phyloP scores from a whole-genome alignment of 2,329 filamentous ascomycete species.

The Fusarium nanum region DNA sequence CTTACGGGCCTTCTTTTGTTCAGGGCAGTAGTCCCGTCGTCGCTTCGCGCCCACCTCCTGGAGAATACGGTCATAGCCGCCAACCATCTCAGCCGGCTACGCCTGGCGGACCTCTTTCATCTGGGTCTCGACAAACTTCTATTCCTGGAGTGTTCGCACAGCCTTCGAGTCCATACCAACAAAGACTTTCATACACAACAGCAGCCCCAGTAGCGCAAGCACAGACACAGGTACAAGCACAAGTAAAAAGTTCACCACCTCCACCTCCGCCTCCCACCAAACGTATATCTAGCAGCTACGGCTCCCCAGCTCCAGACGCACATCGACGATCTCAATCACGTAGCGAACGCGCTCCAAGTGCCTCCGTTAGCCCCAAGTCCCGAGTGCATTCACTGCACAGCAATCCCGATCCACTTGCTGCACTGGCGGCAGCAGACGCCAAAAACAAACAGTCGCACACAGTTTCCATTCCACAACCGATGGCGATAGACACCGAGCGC shows the following conservation, averaged over 20 bases:
- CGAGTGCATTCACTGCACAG: constrained; percentile 65
- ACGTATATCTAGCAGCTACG: constrained; percentile 59
- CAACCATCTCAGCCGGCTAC: constrained; percentile 67
- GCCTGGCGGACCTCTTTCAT: constrained; percentile 63
- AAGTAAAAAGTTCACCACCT: constrained; percentile 51
- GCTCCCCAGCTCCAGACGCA: constrained; percentile 55
- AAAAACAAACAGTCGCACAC: constrained; percentile 35
- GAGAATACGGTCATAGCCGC: constrained; percentile 58
- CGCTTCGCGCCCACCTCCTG: constrained; percentile 57
- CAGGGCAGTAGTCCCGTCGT: constrained; percentile 68
- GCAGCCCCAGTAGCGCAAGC: constrained; percentile 46
- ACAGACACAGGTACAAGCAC: constrained; percentile 45
- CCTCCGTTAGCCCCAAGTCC: constrained; percentile 85
- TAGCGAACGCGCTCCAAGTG: constrained; percentile 74
- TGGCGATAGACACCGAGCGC: constrained; percentile 48
- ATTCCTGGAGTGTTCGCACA: constrained; percentile 56
- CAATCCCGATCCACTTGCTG: constrained; percentile 52
- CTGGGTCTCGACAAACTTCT: constrained; percentile 58
- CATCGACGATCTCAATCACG: constrained; percentile 64
- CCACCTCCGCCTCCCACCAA: constrained; percentile 53
- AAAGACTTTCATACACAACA: constrained; percentile 54
- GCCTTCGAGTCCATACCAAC: constrained; percentile 71
- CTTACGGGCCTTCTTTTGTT: constrained; percentile 61
- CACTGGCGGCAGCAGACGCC: constrained; percentile 47
- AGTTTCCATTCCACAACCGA: constrained; percentile 42